Evolutionary conservation across 2,329 filamentous ascomycete species (phyloP).

Genomic region (Colletotrichum horii): DNA sequence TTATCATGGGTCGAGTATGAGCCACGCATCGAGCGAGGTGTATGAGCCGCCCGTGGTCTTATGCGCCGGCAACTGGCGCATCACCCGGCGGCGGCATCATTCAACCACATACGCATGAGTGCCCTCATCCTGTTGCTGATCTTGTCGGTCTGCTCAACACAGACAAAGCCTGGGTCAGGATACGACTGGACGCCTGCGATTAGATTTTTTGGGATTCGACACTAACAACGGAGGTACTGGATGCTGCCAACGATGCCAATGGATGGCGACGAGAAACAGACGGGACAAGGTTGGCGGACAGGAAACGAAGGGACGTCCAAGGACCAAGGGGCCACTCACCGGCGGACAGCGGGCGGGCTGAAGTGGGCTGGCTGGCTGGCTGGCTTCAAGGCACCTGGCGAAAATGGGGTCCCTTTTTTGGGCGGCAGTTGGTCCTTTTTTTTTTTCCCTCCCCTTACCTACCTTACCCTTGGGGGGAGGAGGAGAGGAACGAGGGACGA

Average conservation of each 20-base stretch:
- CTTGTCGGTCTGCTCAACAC: neutral
- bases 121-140: neutral
- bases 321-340: neutral
- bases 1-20: neutral
- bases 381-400: neutral
- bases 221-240: neutral
- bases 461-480: neutral
- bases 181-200: neutral
- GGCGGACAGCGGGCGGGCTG: neutral
- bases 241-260: neutral
- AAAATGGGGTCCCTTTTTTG: slow-evolving; percentile 1
- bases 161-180: neutral
- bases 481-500: neutral
- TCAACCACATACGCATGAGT: neutral
- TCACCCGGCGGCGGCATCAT: neutral
- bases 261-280: neutral
- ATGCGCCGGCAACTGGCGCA: neutral
- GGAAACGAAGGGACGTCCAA: neutral
- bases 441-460: neutral
- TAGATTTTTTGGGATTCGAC: neutral
- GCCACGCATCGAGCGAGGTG: neutral
- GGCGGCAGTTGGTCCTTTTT: neutral
- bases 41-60: neutral
- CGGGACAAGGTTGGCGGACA: neutral
- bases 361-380: neutral